Evolutionary conservation across 2,329 filamentous ascomycete species (phyloP).

Genomic region (Cryphonectria naterciae): DNA sequence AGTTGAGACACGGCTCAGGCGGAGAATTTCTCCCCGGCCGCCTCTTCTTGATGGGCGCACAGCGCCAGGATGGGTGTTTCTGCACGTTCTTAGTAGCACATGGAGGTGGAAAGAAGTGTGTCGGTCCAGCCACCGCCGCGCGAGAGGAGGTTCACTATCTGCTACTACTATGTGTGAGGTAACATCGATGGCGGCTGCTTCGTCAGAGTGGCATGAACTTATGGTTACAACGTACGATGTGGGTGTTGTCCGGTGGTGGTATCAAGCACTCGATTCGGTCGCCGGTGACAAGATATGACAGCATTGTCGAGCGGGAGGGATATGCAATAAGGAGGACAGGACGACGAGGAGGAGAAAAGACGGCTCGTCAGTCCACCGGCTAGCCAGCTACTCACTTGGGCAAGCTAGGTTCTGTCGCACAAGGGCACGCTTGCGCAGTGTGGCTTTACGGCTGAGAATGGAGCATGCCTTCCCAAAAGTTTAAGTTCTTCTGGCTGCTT

Average conservation of each 20-base stretch:
- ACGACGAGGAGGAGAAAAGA: not conserved
- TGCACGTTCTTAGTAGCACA: not conserved
- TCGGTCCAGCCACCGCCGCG: not conserved
- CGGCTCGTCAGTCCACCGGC: not conserved
- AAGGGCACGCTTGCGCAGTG: not conserved
- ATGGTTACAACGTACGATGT: not conserved
- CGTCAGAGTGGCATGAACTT: not conserved
- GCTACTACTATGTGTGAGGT: not conserved
- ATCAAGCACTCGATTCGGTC: not conserved
- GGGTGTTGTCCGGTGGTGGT: not conserved
- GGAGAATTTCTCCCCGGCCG: constrained; percentile 14
- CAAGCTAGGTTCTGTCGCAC: not conserved
- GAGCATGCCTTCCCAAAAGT: not conserved
- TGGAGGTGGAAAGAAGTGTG: not conserved
- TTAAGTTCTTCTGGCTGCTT: not conserved
- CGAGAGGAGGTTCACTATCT: not conserved
- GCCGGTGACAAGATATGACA: not conserved
- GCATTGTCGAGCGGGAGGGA: not conserved
- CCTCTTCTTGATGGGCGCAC: constrained; percentile 11
- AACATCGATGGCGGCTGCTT: not conserved
- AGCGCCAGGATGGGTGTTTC: not conserved
- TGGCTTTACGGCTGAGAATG: not conserved
- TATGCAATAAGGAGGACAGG: not conserved
- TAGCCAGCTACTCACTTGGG: not conserved
- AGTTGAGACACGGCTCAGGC: constrained; percentile 11